phyloP scores from a whole-genome alignment of 768 basidiomycete genomes.

The Hypholoma sublateritium region DNA sequence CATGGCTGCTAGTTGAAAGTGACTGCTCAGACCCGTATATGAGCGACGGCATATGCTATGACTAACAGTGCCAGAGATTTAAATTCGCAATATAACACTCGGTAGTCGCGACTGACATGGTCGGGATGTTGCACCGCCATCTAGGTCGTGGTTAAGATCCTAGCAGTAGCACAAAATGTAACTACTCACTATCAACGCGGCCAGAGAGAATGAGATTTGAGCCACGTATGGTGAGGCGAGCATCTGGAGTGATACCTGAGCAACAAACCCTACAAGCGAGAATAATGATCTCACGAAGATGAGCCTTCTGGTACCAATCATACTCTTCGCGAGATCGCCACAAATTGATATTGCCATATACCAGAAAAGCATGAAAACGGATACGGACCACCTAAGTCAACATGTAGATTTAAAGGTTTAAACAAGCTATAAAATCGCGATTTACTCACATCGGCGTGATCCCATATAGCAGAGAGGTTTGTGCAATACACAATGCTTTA shows the following conservation, averaged over 20 bases:
- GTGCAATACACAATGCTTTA: constrained; percentile 39
- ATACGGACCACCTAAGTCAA: constrained; percentile 34
- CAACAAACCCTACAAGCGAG: neutral
- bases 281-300: constrained; percentile 16
- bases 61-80: constrained; percentile 18
- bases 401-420: neutral
- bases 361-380: constrained; percentile 33
- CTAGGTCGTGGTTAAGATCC: constrained; percentile 7
- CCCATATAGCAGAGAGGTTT: constrained; percentile 41
- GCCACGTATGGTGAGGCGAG: constrained; percentile 33
- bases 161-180: neutral
- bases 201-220: constrained; percentile 27
- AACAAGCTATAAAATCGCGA: neutral
- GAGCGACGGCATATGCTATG: neutral
- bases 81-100: constrained; percentile 32
- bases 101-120: constrained; percentile 21
- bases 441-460: constrained; percentile 37
- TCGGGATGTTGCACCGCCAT: constrained; percentile 25
- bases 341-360: constrained; percentile 27
- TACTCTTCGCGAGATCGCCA: constrained; percentile 13
- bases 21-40: neutral
- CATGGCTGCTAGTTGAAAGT: constrained; percentile 14
- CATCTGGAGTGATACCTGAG: constrained; percentile 23
- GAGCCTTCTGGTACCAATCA: constrained; percentile 19
- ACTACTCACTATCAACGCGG: constrained; percentile 26